Base-by-base conservation (phyloP, 2,329 filamentous ascomycete species). In the Monilinia aucupariae region DNA sequence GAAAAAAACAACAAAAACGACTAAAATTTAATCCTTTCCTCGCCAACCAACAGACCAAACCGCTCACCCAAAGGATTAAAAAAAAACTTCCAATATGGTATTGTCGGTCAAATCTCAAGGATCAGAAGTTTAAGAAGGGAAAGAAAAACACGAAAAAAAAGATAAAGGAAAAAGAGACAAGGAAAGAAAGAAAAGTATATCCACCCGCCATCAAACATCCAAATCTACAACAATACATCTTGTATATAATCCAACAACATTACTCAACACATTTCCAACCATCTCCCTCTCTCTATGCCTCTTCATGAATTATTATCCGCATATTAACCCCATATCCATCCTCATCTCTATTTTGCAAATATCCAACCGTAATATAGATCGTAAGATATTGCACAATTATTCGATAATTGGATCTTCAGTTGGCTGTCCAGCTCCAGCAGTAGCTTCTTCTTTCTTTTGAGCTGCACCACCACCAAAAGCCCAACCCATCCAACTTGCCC, bases 401-500 rank as follows among this genome's bases (percentile, higher is more conserved):
- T 62, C 60, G 43, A 62, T 41, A 25, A 62, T 62, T 10, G 60
- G 25, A 37, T 62, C 60, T 47, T 62, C 60, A 50, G 32, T 45
- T 27, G 43, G 59, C 5, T n/a, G 41, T 32, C 32, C 41, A 15
- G n/a, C 53, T 15, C 39, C 41, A 25, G 22, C 22, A 52, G 45
- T 13, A 52, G n/a, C n/a, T n/a, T 49, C 49, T 15, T 62, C 61
- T 25, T 63, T 58, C 37, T 63, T 63, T n/a, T 59, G 56, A 32
- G 25, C 54, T 4, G 15, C 53, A 20, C 25, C 61, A 3, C 53
- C 47, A 43, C 69, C 70, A 65, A 73, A 73, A 7, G 79, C 78
- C 84, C 85, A 87, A 15, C 84, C 84, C 64, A 87, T 81, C 86
- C 86, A 88, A 74, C 84, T 88, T 25, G 80, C 78, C 54, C 86